Percentiles rank a stretch among this genome's conserved stretches.
These are phyloP conservation scores for Nidula microcarpa DNA, from an alignment of 768 basidiomycete genomes.

Conservation along the genomic window DNA sequence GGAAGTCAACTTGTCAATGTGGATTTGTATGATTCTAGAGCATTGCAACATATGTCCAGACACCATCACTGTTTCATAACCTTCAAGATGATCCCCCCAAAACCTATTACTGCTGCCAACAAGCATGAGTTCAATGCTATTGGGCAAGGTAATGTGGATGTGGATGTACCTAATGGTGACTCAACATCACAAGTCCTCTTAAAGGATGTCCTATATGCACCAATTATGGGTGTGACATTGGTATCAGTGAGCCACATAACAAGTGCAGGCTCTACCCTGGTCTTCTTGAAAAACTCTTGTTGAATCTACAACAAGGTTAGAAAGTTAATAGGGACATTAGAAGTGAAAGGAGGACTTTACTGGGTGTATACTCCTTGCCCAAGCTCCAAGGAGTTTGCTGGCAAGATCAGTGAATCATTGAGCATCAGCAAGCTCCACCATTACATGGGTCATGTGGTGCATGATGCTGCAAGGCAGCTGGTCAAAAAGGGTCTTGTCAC, in stretches of 20 bases:
- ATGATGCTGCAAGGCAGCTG: slow-evolving; percentile 11
- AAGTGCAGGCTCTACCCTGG: slow-evolving; percentile 17
- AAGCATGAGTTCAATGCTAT: slow-evolving; percentile 22
- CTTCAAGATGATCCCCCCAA: slow-evolving; percentile 14
- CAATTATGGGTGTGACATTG: slow-evolving; percentile 31
- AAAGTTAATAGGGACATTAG: slow-evolving; percentile 6
- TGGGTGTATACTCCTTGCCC: no score
- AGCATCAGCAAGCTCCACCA: slow-evolving; percentile 19
- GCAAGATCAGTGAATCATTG: slow-evolving; percentile 4
- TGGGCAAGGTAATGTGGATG: slow-evolving; percentile 21
- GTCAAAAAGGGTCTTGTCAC: slow-evolving; percentile 16
- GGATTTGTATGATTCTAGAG: slow-evolving; percentile 24
- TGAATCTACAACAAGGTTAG: slow-evolving; percentile 12
- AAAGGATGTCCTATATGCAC: slow-evolving; percentile 32
- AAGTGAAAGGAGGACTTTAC: no score
- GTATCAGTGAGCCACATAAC: slow-evolving; percentile 29
- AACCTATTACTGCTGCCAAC: slow-evolving; percentile 24
- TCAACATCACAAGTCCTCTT: slow-evolving; percentile 17
- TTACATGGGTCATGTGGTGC: slow-evolving; percentile 17
- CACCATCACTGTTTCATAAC: slow-evolving; percentile 18
- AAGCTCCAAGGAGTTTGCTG: slow-evolving; percentile 8
- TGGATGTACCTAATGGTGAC: slow-evolving; percentile 27
- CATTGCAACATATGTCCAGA: slow-evolving; percentile 21
- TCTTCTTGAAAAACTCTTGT: slow-evolving; percentile 24
- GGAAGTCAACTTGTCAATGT: no score